Percentiles rank a stretch among this genome's conserved stretches.
Evolutionary conservation across 495 filamentous ascomycete species (phyloP).

Genomic region (Talaromyces liani): DNA sequence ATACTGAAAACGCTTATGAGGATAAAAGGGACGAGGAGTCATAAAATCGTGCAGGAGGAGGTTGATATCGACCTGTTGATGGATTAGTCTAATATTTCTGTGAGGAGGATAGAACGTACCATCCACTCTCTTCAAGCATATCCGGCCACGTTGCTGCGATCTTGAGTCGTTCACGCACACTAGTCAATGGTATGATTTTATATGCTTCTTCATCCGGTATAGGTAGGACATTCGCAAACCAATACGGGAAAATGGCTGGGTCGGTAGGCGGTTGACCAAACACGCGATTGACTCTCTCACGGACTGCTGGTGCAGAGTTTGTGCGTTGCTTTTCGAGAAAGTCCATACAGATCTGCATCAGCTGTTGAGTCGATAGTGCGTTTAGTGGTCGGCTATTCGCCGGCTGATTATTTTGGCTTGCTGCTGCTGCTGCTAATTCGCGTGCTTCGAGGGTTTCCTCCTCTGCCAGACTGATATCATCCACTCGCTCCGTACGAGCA

Average conservation of each 20-base stretch:
- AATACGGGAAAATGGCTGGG: constrained; percentile 75
- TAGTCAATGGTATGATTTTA: constrained; percentile 57
- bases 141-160: constrained; percentile 69
- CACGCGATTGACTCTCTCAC: constrained; percentile 57
- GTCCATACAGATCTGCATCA: constrained; percentile 54
- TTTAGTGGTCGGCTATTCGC: constrained; percentile 34
- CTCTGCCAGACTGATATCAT: constrained; percentile 72
- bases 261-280: constrained; percentile 73
- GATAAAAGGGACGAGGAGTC: constrained; percentile 44
- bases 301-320: constrained; percentile 64
- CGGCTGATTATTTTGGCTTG: neutral
- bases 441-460: constrained; percentile 67
- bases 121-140: constrained; percentile 61
- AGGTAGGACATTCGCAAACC: constrained; percentile 79
- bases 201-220: constrained; percentile 76
- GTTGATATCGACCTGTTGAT: constrained; percentile 9
- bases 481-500: constrained; percentile 62
- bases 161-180: constrained; percentile 74
- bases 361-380: constrained; percentile 58
- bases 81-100: neutral
- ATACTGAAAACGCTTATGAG: constrained; percentile 27
- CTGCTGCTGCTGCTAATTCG: constrained; percentile 40
- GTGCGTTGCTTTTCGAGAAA: constrained; percentile 62
- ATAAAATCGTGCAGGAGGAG: constrained; percentile 32
- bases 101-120: constrained; percentile 45